These are phyloP conservation scores for Cladobotryum protrusum DNA, from an alignment of 2,329 filamentous ascomycete species.

Conservation along the genomic window DNA sequence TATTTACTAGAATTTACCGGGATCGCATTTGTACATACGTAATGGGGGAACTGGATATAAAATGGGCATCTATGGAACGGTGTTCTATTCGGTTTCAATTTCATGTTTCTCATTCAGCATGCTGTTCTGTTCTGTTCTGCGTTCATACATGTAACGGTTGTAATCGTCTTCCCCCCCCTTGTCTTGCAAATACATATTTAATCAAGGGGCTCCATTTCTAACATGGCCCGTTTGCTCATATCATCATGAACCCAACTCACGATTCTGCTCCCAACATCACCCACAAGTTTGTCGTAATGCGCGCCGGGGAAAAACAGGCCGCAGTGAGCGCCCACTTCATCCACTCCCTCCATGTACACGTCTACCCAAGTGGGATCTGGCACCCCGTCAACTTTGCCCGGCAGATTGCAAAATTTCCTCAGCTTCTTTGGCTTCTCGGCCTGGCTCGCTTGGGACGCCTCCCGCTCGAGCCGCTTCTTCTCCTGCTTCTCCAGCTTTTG, in stretches of 20 bases:
- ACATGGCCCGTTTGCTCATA: constrained; percentile 36
- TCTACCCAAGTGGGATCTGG: constrained; percentile 69
- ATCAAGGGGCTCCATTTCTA: constrained; percentile 17
- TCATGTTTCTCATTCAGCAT: neutral
- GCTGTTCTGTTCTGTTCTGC: neutral
- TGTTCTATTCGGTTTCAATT: neutral
- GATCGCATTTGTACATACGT: neutral
- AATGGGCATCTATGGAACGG: neutral
- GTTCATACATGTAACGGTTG: neutral
- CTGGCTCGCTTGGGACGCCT: constrained; percentile 14
- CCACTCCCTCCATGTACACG: constrained; percentile 74
- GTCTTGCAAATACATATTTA: neutral
- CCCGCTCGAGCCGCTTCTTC: constrained; percentile 23
- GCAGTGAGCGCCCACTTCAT: constrained; percentile 81
- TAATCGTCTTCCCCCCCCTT: neutral
- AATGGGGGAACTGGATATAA: neutral
- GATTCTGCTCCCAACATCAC: constrained; percentile 62
- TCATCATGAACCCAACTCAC: constrained; percentile 65
- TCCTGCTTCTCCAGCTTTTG: constrained; percentile 21
- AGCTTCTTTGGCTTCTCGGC: constrained; percentile 42
- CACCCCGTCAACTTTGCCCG: constrained; percentile 46
- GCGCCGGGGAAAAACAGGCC: constrained; percentile 69
- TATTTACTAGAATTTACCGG: constrained; percentile 22
- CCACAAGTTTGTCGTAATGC: constrained; percentile 72
- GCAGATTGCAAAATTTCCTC: constrained; percentile 74